Percentiles rank a stretch among this genome's conserved stretches.
Evolutionary conservation across 371 early-diverging fungal species (phyloP).

Genomic region (Mucor saturninus): DNA sequence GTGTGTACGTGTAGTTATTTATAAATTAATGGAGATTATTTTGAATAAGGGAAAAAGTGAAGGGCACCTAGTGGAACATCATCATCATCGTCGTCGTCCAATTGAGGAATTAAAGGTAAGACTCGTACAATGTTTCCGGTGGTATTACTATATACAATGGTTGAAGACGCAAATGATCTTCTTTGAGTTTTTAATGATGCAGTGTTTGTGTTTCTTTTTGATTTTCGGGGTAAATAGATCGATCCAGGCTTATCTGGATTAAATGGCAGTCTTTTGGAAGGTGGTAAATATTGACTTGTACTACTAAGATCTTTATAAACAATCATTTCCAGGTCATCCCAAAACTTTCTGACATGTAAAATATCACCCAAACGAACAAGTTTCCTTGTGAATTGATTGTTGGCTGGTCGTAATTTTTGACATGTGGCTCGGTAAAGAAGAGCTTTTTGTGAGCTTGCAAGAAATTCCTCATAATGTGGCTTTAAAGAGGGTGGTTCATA

Average conservation of each 20-base stretch:
- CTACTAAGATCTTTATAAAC: slow-evolving; percentile 14
- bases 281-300: slow-evolving; percentile 6
- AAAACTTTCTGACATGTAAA: slow-evolving; percentile 24
- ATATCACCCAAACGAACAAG: slow-evolving; percentile 16
- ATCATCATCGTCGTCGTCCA: slow-evolving; percentile 28
- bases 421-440: slow-evolving; percentile 18
- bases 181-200: neutral
- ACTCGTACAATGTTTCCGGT: neutral
- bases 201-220: neutral
- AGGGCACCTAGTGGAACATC: slow-evolving; percentile 26
- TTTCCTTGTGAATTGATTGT: neutral
- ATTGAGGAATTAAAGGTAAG: slow-evolving; percentile 3
- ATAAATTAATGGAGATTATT: neutral
- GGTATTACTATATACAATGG: slow-evolving; percentile 16
- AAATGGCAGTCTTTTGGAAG: slow-evolving; percentile 22
- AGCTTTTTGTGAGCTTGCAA: neutral
- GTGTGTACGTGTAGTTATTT: too few relatives aligned
- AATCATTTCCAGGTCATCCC: slow-evolving; percentile 20
- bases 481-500: slow-evolving; percentile 2
- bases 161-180: slow-evolving; percentile 21
- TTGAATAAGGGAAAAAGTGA: slow-evolving; percentile 1
- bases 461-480: neutral
- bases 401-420: slow-evolving; percentile 22
- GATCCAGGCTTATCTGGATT: slow-evolving; percentile 24
- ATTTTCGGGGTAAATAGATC: slow-evolving; percentile 10